A percentile compares a stretch with the other conserved stretches of the same genome.
These are phyloP conservation scores for Microascus cirrosus DNA, from an alignment of 2,329 filamentous ascomycete genomes.

Conservation along the genomic window DNA sequence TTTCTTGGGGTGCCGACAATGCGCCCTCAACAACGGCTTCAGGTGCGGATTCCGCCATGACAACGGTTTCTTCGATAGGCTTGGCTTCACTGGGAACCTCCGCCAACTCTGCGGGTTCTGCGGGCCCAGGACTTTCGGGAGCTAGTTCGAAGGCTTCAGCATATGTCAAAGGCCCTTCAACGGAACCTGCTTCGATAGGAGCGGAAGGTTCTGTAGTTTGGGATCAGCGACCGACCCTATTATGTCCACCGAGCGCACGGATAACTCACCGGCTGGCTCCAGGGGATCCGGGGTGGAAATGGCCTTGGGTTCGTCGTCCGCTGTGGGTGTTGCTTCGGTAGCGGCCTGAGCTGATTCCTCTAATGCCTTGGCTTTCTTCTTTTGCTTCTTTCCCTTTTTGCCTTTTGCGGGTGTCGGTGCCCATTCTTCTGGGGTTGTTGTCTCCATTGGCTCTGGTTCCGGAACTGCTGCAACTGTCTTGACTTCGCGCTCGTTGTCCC, in stretches of 20 bases:
- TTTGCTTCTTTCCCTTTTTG: conserved; percentile 1
- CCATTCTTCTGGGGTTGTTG: not conserved
- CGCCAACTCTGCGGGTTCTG: not conserved
- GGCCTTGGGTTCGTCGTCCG: not conserved
- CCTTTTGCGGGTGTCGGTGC: not conserved
- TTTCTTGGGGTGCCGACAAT: conserved; percentile 10
- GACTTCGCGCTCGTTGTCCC: not conserved
- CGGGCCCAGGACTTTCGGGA: not conserved
- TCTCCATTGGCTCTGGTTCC: not conserved
- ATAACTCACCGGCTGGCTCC: not conserved
- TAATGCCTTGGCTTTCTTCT: not conserved
- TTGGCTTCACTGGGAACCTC: not conserved
- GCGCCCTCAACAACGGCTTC: not conserved
- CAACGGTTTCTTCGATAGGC: not conserved
- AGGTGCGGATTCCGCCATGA: not conserved
- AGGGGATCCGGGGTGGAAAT: not conserved
- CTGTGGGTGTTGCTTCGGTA: not conserved
- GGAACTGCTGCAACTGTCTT: not conserved
- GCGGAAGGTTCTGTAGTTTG: not conserved
- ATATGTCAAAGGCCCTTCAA: not conserved
- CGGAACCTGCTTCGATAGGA: not conserved
- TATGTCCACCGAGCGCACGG: not conserved
- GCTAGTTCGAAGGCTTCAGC: not conserved
- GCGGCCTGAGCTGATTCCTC: not conserved
- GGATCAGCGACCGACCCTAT: not conserved